A percentile compares a stretch with the other conserved stretches of the same genome.
phyloP scores from a whole-genome alignment of 805 yeast genomes.

The Millerozyma miso region DNA sequence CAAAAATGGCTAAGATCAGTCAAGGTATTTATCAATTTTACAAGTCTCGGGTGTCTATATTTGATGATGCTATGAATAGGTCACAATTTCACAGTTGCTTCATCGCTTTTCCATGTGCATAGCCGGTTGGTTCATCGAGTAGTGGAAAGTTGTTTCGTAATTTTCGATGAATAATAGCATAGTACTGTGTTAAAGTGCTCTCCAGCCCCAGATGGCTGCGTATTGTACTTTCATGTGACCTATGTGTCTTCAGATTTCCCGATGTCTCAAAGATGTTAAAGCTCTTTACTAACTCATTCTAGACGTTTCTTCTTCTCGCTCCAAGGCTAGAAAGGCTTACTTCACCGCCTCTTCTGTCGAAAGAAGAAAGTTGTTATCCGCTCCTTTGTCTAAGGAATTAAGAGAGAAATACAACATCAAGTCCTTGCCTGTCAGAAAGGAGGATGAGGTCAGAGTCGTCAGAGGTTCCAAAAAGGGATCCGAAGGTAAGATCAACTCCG shows the following conservation, averaged over 20 bases:
- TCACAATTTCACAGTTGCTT: not conserved
- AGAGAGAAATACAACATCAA: conserved; percentile 95
- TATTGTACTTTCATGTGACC: no score
- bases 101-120: no score
- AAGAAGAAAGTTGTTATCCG: conserved; percentile 93
- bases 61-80: not conserved
- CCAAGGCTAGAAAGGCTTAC: conserved; percentile 99
- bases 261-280: not conserved
- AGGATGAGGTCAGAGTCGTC: conserved; percentile 91
- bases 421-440: conserved; percentile 95
- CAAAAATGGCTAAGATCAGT: conserved; percentile 60
- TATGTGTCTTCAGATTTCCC: not conserved
- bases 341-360: conserved; percentile 95
- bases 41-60: not conserved
- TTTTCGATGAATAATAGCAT: no score
- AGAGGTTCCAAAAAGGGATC: conserved; percentile 99
- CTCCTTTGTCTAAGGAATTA: conserved; percentile 98
- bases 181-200: no score
- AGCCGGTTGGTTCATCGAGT: no score
- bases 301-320: conserved; percentile 99
- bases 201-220: no score
- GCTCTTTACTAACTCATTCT: conserved; percentile 28
- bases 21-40: conserved; percentile 43
- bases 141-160: no score
- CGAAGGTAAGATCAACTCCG: conserved; percentile 96